These are phyloP conservation scores for Plantago lanceolata DNA, from an alignment of 305 asterid genomes.

Conservation along the genomic window DNA sequence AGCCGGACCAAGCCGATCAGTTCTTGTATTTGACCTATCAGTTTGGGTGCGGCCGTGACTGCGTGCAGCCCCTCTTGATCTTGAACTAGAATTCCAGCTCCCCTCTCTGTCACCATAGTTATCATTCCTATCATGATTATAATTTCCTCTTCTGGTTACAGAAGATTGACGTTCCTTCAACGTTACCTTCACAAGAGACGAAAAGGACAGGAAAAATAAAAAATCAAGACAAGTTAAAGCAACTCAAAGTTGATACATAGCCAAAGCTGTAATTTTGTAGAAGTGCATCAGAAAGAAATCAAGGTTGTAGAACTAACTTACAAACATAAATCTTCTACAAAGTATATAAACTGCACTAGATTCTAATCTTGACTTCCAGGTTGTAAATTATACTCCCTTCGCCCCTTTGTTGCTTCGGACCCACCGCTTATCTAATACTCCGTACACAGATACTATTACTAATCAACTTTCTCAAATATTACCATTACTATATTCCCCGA, in stretches of 20 bases:
- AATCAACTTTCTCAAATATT: background rate
- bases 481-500: background rate
- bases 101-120: constrained; percentile 64
- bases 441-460: background rate
- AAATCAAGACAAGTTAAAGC: constrained; percentile 4
- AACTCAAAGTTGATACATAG: constrained; percentile 4
- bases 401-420: background rate
- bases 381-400: background rate
- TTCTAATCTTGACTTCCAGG: background rate
- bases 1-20: constrained; percentile 44
- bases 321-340: background rate
- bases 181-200: constrained; percentile 57
- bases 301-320: background rate
- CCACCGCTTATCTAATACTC: background rate
- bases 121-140: constrained; percentile 66
- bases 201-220: constrained; percentile 23
- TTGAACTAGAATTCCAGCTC: constrained; percentile 61
- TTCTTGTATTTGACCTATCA: constrained; percentile 67
- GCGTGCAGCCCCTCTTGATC: constrained; percentile 64
- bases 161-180: constrained; percentile 67
- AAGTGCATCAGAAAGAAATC: constrained; percentile 8
- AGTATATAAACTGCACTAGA: background rate
- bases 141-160: constrained; percentile 68
- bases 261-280: too few species aligned
- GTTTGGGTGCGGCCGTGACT: constrained; percentile 52